Evolutionary conservation across 225 moss, liverwort and hornwort species (phyloP), one percentile per base, ranked within the genome.

Genomic region (Sphagnum tenellum): DNA sequence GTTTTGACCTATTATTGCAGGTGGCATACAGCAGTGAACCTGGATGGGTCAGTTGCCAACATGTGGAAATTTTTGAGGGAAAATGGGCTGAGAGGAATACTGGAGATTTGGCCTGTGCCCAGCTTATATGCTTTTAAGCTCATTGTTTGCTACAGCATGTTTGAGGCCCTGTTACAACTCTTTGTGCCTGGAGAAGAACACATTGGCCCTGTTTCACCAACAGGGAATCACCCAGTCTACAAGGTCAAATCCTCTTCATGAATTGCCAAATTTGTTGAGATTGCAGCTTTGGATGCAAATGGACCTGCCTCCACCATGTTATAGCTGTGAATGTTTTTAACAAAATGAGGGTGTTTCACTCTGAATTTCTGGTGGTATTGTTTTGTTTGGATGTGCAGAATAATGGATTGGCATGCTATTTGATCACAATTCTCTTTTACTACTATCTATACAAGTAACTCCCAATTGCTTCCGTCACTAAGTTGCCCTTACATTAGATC

Each of bases 171-270:
- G 53, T 75, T 98, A 73, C 93, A 89, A 74, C 69, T 98, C 2
- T 74, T 51, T 49, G 79, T 98, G 64, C 89, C 98, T 3, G 90
- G 93, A 55, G 86, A 82, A 69, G 71, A 60, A n/a, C 93, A 89
- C 66, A 10, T 80, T 0, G 98, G 98, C 49, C 98, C 98, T 69
- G 48, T 93, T 49, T 98, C 98, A 29, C 90, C 93, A 50, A 79
- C 98, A 61, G 98, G 98, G 56, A 86, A 84, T 67, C 93, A 92
- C 50, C 93, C 93, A 45, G 68, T 91, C 50, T 98, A 98, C 78
- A 93, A 93, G 89, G 91, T 94, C 48, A n/a, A 29, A 29, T 29
- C 29, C 29, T 29, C 54, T 4, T 9, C 56, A 63, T 12, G 48
- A 63, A 45, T 3, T 14, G 11, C 7, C 14, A 7, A 46, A n/a